Percentiles rank a stretch among this genome's conserved stretches.
Conservation (phyloP, 2,329 filamentous ascomycete genomes). For the Tolypocladium amazonense region DNA sequence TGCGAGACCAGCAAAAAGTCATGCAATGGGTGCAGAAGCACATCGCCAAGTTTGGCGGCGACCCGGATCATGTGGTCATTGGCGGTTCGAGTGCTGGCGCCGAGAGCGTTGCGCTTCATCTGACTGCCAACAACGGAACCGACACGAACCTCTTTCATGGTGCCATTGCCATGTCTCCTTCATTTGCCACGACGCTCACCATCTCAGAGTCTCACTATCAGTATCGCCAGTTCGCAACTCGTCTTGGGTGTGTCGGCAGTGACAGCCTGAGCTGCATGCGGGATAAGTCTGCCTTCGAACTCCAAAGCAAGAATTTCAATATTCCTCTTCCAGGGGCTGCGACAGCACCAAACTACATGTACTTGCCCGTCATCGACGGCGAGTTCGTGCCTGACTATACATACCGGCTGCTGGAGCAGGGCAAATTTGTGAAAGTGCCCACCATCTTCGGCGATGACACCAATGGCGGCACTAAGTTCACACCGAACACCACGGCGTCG, state of each 20-base stretch:
- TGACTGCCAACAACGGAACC: conserved; percentile 42
- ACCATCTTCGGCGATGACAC: conserved; percentile 32
- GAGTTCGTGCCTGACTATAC: conserved; percentile 39
- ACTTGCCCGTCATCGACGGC: conserved; percentile 43
- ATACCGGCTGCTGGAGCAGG: conserved; percentile 35
- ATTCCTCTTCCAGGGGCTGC: conserved; percentile 19
- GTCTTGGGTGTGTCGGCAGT: conserved; percentile 27
- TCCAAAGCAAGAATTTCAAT: conserved; percentile 31
- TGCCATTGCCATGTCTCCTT: conserved; percentile 38
- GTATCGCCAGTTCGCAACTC: conserved; percentile 35
- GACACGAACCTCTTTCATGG: conserved; percentile 39
- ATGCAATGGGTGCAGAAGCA: conserved; percentile 60
- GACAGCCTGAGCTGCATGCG: conserved; percentile 36
- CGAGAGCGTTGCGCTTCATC: conserved; percentile 52
- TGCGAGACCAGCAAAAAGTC: conserved; percentile 59
- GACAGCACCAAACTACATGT: conserved; percentile 36
- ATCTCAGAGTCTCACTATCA: conserved; percentile 38
- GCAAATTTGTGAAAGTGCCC: conserved; percentile 43
- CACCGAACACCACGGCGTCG: conserved; percentile 18
- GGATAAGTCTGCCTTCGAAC: conserved; percentile 24
- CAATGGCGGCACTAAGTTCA: conserved; percentile 27
- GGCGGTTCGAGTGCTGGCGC: conserved; percentile 61
- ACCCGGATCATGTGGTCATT: conserved; percentile 56
- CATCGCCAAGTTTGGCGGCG: conserved; percentile 57
- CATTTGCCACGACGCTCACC: conserved; percentile 37